phyloP scores from a whole-genome alignment of 176 grass and related monocot species.

The Zea luxurians region DNA sequence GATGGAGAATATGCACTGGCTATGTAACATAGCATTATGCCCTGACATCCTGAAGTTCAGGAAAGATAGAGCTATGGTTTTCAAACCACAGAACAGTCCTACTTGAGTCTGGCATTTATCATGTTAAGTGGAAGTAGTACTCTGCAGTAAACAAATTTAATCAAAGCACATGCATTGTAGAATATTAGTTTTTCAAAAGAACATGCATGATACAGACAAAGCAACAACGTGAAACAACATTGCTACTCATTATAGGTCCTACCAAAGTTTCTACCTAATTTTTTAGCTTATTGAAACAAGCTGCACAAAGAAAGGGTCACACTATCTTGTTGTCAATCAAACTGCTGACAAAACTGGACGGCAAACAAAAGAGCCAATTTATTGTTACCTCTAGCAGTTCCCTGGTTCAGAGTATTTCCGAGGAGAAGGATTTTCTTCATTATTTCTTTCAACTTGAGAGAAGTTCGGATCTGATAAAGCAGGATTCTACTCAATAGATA shows the following conservation, averaged over 20 bases:
- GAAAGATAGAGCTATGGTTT: background rate
- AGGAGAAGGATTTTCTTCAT: conserved; percentile 99
- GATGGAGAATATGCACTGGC: background rate
- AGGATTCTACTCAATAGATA: conserved; percentile 23
- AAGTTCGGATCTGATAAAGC: conserved; percentile 73
- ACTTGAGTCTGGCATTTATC: conserved; percentile 14
- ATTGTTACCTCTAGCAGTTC: conserved; percentile 87
- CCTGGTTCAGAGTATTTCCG: conserved; percentile 90
- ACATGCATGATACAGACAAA: conserved; percentile 1
- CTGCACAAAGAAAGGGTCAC: background rate
- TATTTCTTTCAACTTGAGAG: conserved; percentile 92
- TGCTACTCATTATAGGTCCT: background rate
- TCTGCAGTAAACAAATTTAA: background rate
- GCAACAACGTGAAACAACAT: too few relatives aligned
- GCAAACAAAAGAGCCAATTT: conserved; percentile 11
- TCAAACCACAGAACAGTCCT: conserved; percentile 10
- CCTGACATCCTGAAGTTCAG: background rate
- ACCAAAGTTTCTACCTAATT: background rate
- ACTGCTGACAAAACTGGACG: background rate
- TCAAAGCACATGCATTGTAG: background rate
- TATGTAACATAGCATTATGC: background rate
- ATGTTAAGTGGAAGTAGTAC: background rate
- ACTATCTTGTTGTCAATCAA: background rate
- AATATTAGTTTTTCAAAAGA: background rate
- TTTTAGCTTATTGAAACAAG: background rate